These are phyloP conservation scores for Lecanicillium sp. DNA, from an alignment of 2,329 filamentous ascomycete genomes.

Conservation along the genomic window DNA sequence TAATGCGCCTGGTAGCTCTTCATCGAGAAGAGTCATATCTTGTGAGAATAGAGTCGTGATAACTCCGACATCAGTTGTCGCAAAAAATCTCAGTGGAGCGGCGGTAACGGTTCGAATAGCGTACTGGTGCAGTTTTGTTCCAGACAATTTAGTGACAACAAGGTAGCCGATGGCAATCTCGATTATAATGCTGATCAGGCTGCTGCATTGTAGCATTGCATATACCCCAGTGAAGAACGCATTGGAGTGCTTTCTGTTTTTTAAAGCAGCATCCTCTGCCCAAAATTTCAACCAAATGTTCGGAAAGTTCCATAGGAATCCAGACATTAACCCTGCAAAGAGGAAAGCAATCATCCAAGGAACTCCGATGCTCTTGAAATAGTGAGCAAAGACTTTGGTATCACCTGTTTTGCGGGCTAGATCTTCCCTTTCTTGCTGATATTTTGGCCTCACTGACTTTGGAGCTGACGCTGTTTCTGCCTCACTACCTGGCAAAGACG, in stretches of 20 bases:
- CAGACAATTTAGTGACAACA: slow-evolving; percentile 4
- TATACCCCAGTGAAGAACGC: slow-evolving; percentile 14
- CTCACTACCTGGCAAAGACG: neutral
- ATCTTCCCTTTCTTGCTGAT: slow-evolving; percentile 3
- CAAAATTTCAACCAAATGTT: slow-evolving; percentile 25
- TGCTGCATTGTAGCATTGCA: slow-evolving; percentile 10
- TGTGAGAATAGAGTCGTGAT: slow-evolving; percentile 28
- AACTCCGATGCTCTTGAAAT: slow-evolving; percentile 12
- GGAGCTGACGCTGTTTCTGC: neutral
- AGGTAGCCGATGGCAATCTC: slow-evolving; percentile 12
- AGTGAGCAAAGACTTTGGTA: slow-evolving; percentile 16
- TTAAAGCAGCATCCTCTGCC: slow-evolving; percentile 13
- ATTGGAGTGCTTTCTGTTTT: slow-evolving; percentile 6
- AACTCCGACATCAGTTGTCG: slow-evolving; percentile 22
- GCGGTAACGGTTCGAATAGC: slow-evolving; percentile 15
- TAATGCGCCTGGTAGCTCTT: slow-evolving; percentile 17
- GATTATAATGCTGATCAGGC: neutral
- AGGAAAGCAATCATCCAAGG: slow-evolving; percentile 3
- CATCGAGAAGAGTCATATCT: slow-evolving; percentile 24
- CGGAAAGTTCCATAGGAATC: slow-evolving; percentile 13
- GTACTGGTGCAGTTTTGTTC: slow-evolving; percentile 14
- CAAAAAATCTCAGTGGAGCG: slow-evolving; percentile 25
- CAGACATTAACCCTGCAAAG: slow-evolving; percentile 5
- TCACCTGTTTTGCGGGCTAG: slow-evolving; percentile 12
- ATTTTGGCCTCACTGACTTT: neutral